phyloP scores from a whole-genome alignment of 805 yeast species.

The Starmerella geochares region DNA sequence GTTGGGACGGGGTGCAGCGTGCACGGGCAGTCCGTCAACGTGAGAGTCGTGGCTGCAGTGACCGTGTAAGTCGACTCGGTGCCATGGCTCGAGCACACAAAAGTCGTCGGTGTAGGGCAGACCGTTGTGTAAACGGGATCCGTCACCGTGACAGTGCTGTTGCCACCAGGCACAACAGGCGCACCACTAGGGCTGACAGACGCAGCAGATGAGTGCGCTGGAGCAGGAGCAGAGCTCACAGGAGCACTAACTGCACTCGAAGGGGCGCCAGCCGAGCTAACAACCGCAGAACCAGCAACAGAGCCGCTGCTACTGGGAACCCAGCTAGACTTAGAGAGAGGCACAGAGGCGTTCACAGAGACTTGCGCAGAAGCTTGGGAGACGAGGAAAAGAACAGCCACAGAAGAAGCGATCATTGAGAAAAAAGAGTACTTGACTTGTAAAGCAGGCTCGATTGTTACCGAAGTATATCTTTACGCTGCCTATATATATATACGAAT shows the following conservation, averaged over 20 bases:
- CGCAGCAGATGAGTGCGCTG: too few species aligned
- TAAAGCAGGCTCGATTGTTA: too few species aligned
- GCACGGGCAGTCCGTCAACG: slow-evolving; percentile 79
- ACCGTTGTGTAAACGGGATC: slow-evolving; percentile 4
- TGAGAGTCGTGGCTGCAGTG: slow-evolving; percentile 65
- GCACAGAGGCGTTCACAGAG: not conserved
- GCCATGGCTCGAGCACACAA: not conserved
- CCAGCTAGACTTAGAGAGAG: not conserved
- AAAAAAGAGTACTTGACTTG: too few species aligned
- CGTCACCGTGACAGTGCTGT: slow-evolving; percentile 4
- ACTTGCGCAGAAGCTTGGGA: not conserved
- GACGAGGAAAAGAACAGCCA: slow-evolving; percentile 1
- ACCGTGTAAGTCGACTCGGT: slow-evolving; percentile 48
- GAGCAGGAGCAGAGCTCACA: not conserved
- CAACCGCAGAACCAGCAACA: not conserved
- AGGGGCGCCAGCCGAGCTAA: not conserved
- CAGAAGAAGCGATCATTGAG: not conserved
- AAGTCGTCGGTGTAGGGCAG: slow-evolving; percentile 10
- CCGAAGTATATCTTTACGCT: too few species aligned
- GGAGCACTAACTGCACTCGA: not conserved
- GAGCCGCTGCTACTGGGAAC: not conserved
- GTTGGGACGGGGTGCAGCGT: slow-evolving; percentile 36
- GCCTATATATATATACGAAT: not conserved
- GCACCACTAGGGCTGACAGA: not conserved
- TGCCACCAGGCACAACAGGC: not conserved